Evolutionary conservation across 2,329 filamentous ascomycete species (phyloP), one percentile per base, ranked within the genome.

Genomic region (Penicillium sp.): DNA sequence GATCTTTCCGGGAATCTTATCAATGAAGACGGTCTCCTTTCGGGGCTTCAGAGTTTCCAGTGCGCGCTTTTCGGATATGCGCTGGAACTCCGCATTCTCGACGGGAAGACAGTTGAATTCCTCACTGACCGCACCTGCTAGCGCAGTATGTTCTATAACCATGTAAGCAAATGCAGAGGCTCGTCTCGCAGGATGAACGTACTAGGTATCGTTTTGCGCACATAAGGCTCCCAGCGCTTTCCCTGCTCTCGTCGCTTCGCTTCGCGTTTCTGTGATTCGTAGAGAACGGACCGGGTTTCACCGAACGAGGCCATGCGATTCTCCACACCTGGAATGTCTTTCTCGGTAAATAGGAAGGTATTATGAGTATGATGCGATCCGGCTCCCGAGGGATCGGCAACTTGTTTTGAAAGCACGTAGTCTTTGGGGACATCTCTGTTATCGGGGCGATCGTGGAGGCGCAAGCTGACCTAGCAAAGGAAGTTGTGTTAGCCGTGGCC

Each of bases 271-370:
- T 74, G 73, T 24, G 75, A 67, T 60, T 79, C 76, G 55, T 78
- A 79, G 24, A 79, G 65, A 40, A 74, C 74, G n/a, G 76, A 78
- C 47, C 75, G 72, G n/a, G 68, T 70, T 55, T 77, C 73, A 38
- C 75, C 76, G 51, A 77, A 77, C 18, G 72, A 67, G 16, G 74
- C 70, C 49, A 73, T 67, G 16, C 75, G 75, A 44, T 77, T 77
- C 57, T 81, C 82, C 75, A 86, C 92, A 36, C 90, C 90, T 0
- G 92, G 90, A 21, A 96, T 82, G 67, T 97, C 91, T 71, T 96
- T 92, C 75, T 99, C 94, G 39, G 89, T 92, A 70, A 99, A 99
- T 53, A 97, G 80, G 70, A 89, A 96, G 18, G 92, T 94, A 74
- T 96, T 97, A 67, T 85, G 85, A 32, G 93, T 85, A 52, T 72